Percentiles rank a stretch among this genome's conserved stretches.
Conservation (phyloP, 169 alveolate species). For the Eimeria sp. region DNA sequence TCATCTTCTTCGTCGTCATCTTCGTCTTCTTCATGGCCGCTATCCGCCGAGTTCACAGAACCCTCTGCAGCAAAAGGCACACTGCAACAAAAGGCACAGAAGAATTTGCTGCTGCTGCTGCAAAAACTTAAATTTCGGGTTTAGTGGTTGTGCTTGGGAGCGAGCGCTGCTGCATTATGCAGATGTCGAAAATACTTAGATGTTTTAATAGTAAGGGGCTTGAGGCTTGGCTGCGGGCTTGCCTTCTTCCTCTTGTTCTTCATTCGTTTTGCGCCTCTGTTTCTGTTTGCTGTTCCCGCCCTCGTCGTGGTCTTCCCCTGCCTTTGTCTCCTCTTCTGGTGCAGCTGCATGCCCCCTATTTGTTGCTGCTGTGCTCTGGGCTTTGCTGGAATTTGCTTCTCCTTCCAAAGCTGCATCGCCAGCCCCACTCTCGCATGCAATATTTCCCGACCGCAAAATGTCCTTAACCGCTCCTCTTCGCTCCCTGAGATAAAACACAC, state of each 20-base stretch:
- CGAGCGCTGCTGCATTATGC: neutral
- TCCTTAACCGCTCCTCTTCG: conserved; percentile 62
- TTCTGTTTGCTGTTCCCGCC: neutral
- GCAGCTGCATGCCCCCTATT: neutral
- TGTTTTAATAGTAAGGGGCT: neutral
- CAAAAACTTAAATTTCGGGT: neutral
- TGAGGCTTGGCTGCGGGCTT: neutral
- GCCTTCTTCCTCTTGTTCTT: conserved; percentile 6
- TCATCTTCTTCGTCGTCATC: conserved; percentile 44
- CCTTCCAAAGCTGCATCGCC: neutral
- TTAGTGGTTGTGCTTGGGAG: neutral
- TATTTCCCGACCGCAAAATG: conserved; percentile 47
- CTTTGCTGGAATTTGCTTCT: neutral
- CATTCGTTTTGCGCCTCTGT: neutral
- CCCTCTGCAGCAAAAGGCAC: conserved; percentile 17
- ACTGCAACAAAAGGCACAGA: neutral
- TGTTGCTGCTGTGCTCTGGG: neutral
- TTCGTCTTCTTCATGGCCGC: conserved; percentile 30
- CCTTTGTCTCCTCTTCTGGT: neutral
- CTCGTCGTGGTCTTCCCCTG: neutral
- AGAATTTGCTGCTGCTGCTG: neutral
- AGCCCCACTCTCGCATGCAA: conserved; percentile 34
- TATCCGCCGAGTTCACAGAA: neutral
- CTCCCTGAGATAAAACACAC: conserved; percentile 30
- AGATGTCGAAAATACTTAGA: neutral